Evolutionary conservation across 371 early-diverging fungal species (phyloP).

Genomic region (Mucor lusitanicus): DNA sequence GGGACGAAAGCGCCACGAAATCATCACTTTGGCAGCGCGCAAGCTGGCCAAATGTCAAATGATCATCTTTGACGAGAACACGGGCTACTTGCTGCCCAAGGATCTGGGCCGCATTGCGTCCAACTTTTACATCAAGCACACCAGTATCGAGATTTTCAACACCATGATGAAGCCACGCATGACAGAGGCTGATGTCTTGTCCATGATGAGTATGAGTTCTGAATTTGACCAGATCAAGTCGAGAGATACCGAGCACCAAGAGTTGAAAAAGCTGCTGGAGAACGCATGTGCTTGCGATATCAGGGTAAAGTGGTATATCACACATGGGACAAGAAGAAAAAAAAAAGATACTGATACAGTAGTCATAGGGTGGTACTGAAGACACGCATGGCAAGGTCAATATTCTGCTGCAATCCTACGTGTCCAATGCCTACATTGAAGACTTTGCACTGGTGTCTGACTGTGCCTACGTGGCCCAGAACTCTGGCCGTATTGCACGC

Average conservation of each 20-base stretch:
- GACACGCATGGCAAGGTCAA: slow-evolving; percentile 89
- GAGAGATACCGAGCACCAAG: slow-evolving; percentile 84
- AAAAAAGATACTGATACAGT: no score
- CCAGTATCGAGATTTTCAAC: slow-evolving; percentile 87
- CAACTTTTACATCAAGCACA: slow-evolving; percentile 86
- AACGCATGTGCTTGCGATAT: slow-evolving; percentile 82
- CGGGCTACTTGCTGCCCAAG: slow-evolving; percentile 83
- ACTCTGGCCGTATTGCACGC: slow-evolving; percentile 91
- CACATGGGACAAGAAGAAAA: no score
- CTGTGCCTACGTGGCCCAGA: slow-evolving; percentile 90
- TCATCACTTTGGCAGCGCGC: slow-evolving; percentile 75
- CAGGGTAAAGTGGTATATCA: slow-evolving; percentile 65
- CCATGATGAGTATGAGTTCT: slow-evolving; percentile 84
- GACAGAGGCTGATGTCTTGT: slow-evolving; percentile 89
- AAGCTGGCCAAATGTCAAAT: slow-evolving; percentile 86
- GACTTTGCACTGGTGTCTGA: slow-evolving; percentile 95
- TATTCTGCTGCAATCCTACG: slow-evolving; percentile 85
- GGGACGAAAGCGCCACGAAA: slow-evolving; percentile 70
- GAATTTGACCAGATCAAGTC: slow-evolving; percentile 94
- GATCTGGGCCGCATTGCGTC: slow-evolving; percentile 94
- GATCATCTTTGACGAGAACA: slow-evolving; percentile 86
- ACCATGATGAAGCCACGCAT: slow-evolving; percentile 69
- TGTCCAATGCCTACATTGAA: slow-evolving; percentile 78
- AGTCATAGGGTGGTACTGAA: slow-evolving; percentile 67
- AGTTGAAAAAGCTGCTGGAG: slow-evolving; percentile 73